Evolutionary conservation across 345 rosid species (phyloP).

Genomic region (Noccaea bulbosa): DNA sequence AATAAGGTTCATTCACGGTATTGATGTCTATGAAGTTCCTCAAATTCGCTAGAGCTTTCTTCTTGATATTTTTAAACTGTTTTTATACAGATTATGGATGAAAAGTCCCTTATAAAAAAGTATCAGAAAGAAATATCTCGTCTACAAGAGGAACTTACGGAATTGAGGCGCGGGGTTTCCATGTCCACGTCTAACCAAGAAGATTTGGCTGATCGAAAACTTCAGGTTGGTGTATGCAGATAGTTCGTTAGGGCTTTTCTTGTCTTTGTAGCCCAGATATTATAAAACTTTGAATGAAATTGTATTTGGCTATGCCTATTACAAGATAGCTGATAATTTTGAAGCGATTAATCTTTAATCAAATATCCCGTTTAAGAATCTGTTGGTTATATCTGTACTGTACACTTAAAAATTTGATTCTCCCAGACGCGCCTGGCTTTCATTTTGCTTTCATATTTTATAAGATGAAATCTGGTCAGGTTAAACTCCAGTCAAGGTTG

Average conservation of each 20-base stretch:
- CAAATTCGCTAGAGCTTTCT: conserved; percentile 6
- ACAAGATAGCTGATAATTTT: neutral
- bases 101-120: conserved; percentile 94
- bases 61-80: conserved; percentile 26
- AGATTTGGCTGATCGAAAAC: conserved; percentile 76
- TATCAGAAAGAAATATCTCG: conserved; percentile 94
- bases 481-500: conserved; percentile 92
- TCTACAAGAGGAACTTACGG: conserved; percentile 90
- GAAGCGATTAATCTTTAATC: conserved; percentile 1
- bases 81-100: conserved; percentile 82
- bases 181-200: conserved; percentile 77
- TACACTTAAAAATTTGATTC: conserved; percentile 11
- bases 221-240: conserved; percentile 61
- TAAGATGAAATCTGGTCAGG: conserved; percentile 92
- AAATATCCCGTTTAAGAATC: neutral
- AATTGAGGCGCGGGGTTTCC: conserved; percentile 64
- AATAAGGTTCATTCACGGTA: conserved; percentile 69
- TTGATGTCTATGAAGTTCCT: conserved; percentile 19
- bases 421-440: conserved; percentile 12
- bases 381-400: conserved; percentile 25
- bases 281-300: conserved; percentile 8
- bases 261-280: conserved; percentile 14
- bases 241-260: conserved; percentile 21
- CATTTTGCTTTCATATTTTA: conserved; percentile 19
- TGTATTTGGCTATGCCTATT: conserved; percentile 8